Conservation (phyloP, 2,329 filamentous ascomycete species). For the Mariannaea sp. region DNA sequence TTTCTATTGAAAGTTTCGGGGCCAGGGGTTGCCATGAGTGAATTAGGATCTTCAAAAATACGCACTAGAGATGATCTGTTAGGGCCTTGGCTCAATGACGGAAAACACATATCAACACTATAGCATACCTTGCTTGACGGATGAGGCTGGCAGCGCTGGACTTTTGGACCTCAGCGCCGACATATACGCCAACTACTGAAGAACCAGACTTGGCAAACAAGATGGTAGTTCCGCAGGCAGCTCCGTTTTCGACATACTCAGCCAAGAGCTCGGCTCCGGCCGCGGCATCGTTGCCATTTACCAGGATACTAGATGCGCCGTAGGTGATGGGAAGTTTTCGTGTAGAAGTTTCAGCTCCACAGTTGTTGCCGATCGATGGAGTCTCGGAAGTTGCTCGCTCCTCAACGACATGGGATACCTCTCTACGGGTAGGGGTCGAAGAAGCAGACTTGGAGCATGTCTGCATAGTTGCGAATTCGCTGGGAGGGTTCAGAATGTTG, state of each 20-base stretch:
- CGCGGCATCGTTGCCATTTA: slow-evolving; percentile 20
- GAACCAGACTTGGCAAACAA: slow-evolving; percentile 34
- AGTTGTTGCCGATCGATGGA: slow-evolving; percentile 22
- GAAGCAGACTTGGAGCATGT: slow-evolving; percentile 25
- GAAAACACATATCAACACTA: not conserved
- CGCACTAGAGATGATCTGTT: slow-evolving; percentile 16
- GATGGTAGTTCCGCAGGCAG: slow-evolving; percentile 30
- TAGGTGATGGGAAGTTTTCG: slow-evolving; percentile 20
- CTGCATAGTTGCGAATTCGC: slow-evolving; percentile 33
- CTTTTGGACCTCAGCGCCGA: slow-evolving; percentile 34
- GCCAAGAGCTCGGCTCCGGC: slow-evolving; percentile 25
- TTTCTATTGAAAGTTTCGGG: not conserved
- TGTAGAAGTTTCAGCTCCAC: slow-evolving; percentile 28
- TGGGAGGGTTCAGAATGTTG: slow-evolving; percentile 32
- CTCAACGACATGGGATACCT: slow-evolving; percentile 1
- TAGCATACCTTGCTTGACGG: slow-evolving; percentile 20
- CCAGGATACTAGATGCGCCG: slow-evolving; percentile 15
- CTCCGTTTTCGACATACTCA: slow-evolving; percentile 26
- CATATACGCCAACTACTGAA: slow-evolving; percentile 30
- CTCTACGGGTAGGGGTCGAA: slow-evolving; percentile 11
- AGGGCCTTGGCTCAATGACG: not conserved
- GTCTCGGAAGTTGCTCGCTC: not conserved
- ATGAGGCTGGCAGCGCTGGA: slow-evolving; percentile 23
- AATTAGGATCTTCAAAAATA: not conserved
- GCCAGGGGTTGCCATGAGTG: not conserved